These are phyloP conservation scores for Hypoxylon cercidicola DNA, from an alignment of 495 filamentous ascomycete species.

Conservation along the genomic window DNA sequence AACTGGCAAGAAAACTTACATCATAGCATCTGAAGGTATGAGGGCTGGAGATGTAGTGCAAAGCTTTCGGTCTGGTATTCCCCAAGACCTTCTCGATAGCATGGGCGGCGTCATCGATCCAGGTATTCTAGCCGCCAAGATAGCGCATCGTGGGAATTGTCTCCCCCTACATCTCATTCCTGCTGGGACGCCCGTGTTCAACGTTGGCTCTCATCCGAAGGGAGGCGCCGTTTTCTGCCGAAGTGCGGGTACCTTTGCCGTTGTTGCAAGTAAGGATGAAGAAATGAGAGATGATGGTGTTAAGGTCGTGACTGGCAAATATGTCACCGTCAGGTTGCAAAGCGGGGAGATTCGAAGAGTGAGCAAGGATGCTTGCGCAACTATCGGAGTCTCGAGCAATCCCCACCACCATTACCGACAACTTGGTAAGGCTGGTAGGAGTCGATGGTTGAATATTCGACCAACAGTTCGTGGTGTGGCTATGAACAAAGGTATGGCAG, in stretches of 20 bases:
- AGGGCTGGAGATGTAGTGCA: constrained; percentile 89
- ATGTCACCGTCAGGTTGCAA: constrained; percentile 83
- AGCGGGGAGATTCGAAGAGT: constrained; percentile 92
- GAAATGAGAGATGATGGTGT: constrained; percentile 67
- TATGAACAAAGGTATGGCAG: constrained; percentile 85
- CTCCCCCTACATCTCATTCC: constrained; percentile 94
- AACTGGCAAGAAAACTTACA: constrained; percentile 80
- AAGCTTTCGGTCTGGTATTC: constrained; percentile 90
- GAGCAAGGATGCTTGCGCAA: constrained; percentile 90
- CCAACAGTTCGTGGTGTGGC: constrained; percentile 96
- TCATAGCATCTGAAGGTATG: constrained; percentile 92
- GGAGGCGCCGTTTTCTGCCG: constrained; percentile 89
- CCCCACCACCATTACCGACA: constrained; percentile 87
- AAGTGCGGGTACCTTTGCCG: constrained; percentile 90
- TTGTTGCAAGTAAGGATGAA: constrained; percentile 85
- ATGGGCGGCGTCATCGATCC: constrained; percentile 94
- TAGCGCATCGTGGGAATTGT: constrained; percentile 94
- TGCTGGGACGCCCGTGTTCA: constrained; percentile 88
- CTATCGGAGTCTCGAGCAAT: constrained; percentile 93
- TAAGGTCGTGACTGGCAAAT: constrained; percentile 66
- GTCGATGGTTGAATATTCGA: constrained; percentile 89
- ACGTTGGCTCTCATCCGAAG: constrained; percentile 78
- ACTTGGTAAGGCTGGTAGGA: constrained; percentile 93
- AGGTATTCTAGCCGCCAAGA: constrained; percentile 93
- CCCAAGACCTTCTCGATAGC: constrained; percentile 79